Evolutionary conservation across 2,329 filamentous ascomycete species (phyloP).

Genomic region (Arthroderma sp.): DNA sequence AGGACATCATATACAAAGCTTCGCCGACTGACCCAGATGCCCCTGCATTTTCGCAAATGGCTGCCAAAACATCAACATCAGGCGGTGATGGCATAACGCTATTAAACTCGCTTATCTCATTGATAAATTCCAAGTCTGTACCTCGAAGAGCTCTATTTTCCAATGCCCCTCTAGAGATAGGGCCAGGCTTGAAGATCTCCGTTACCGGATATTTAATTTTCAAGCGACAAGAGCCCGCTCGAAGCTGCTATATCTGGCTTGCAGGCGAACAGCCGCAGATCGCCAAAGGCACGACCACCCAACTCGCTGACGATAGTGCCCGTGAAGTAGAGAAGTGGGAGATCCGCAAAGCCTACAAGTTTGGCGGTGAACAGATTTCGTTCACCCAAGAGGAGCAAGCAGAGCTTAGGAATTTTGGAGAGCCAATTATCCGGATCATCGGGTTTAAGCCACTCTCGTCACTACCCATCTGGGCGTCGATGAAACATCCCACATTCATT

Average conservation of each 20-base stretch:
- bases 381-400: constrained; percentile 79
- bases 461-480: constrained; percentile 71
- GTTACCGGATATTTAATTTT: constrained; percentile 88
- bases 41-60: constrained; percentile 40
- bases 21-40: constrained; percentile 59
- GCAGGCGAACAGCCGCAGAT: constrained; percentile 78
- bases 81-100: constrained; percentile 66
- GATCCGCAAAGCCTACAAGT: constrained; percentile 86
- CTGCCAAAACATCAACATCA: constrained; percentile 45
- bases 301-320: constrained; percentile 65
- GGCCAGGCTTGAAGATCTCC: constrained; percentile 70
- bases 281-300: constrained; percentile 59
- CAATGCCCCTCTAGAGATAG: constrained; percentile 75
- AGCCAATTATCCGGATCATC: constrained; percentile 73
- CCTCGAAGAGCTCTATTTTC: constrained; percentile 78
- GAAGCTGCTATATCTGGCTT: constrained; percentile 78
- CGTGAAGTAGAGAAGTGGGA: constrained; percentile 67
- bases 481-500: constrained; percentile 79
- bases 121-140: constrained; percentile 80
- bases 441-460: constrained; percentile 76
- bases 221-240: constrained; percentile 67
- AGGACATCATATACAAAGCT: constrained; percentile 82
- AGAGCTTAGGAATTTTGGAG: constrained; percentile 64
- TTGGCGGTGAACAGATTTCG: constrained; percentile 77
- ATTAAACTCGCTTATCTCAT: constrained; percentile 67